Conservation (phyloP, 2,329 filamentous ascomycete genomes). For the Pseudogymnoascus destructans region DNA sequence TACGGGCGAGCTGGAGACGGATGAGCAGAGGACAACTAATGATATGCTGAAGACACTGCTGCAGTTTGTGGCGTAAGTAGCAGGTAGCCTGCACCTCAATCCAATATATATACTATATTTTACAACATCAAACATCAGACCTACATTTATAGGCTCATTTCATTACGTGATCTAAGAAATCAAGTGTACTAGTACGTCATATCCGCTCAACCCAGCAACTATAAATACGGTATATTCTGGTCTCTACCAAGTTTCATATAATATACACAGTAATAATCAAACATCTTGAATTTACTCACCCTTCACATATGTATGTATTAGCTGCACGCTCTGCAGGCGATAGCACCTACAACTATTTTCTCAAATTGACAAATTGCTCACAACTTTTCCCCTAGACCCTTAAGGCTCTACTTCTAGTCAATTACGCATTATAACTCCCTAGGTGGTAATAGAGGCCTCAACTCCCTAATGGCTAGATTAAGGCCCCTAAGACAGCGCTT, state of each 20-base stretch:
- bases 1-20: conserved; percentile 39
- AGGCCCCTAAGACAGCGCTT: too few relatives aligned
- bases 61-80: conserved; percentile 30
- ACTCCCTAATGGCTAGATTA: too few relatives aligned
- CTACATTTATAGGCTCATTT: neutral
- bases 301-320: too few relatives aligned
- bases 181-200: neutral
- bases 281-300: neutral
- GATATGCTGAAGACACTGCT: conserved; percentile 55
- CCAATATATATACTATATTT: neutral
- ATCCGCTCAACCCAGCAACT: neutral
- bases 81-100: neutral
- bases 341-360: too few relatives aligned
- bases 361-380: too few relatives aligned
- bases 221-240: neutral
- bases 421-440: too few relatives aligned
- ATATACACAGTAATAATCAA: neutral
- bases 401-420: too few relatives aligned
- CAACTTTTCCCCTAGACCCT: too few relatives aligned
- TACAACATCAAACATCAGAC: neutral
- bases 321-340: too few relatives aligned
- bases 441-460: too few relatives aligned
- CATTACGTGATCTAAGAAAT: neutral
- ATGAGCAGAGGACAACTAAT: conserved; percentile 39
- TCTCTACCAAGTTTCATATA: neutral